Evolutionary conservation across 805 yeast genomes (phyloP), one percentile per base, ranked within the genome.

Genomic region (Huiozyma naganishii): DNA sequence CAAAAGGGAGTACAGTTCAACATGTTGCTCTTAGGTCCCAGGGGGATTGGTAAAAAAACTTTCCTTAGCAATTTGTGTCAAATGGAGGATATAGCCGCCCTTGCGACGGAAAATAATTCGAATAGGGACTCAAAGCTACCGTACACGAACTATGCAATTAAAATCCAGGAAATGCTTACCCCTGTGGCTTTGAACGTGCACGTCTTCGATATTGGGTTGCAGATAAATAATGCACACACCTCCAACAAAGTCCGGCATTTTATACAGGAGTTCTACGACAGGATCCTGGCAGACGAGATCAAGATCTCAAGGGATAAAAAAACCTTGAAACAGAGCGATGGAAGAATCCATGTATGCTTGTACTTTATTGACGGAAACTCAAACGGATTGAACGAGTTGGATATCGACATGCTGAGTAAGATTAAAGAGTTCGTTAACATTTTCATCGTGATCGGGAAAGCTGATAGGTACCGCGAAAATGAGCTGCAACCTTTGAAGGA

Each of bases 381-480:
- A 38, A 73, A 71, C 53, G 74, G 73, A 5, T 46, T 60, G n/a
- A 51, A 50, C 28, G 55, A 53, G 13, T 46, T 53, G 43, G 97
- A 90, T 59, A 70, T 83, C 43, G 74, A 72, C 49, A 70, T 84
- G 42, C 83, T 89, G 81, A 76, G 70, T 52, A 69, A 72, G 39
- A 69, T 89, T 41, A 75, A 89, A 11, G 70, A 75, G 27, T 76
- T 79, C 50, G 95, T 84, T 17, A 89, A 89, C 64, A 72, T 90
- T 27, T 76, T 89, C 37, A 95, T 97, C 1, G 79, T 88, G 27
- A 75, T 89, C 45, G 76, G 84, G 33, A 82, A 84, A 55, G 79
- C 95, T 3, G 97, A 89, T 60, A 71, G 86, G 1, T 69, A 86
- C 52, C 85, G 95, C 0, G 71, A 70, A 23, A 59, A 72, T 2